Conservation (phyloP, 225 moss, liverwort and hornwort genomes). For the Asterella californica region DNA sequence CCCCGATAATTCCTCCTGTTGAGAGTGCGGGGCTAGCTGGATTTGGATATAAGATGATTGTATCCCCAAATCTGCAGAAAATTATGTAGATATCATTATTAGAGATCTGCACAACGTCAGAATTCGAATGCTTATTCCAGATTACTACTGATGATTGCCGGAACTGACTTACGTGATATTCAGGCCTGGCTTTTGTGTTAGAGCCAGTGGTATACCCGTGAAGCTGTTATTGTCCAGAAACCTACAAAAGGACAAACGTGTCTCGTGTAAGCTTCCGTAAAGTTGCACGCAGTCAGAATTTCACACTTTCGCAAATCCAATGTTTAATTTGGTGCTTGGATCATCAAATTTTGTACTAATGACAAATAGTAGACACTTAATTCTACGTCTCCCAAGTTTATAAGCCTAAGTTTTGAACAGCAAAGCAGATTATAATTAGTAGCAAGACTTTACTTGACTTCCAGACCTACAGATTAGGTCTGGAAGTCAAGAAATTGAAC, state of each 20-base stretch:
- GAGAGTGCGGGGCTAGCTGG: neutral
- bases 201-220: neutral
- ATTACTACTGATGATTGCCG: no score
- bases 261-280: neutral
- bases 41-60: neutral
- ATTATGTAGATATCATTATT: neutral
- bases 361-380: no score
- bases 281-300: neutral
- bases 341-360: no score
- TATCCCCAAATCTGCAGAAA: neutral
- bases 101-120: neutral
- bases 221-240: conserved; percentile 11
- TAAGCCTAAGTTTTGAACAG: no score
- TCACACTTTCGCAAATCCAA: no score
- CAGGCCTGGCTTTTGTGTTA: neutral
- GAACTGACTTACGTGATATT: conserved; percentile 5
- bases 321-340: no score
- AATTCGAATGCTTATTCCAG: neutral
- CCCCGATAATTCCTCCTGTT: neutral
- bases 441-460: no score
- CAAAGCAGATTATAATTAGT: no score
- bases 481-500: no score
- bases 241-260: neutral
- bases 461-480: no score
- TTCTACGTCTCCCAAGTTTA: no score